A percentile compares a stretch with the other conserved stretches of the same genome.
Evolutionary conservation across 495 filamentous ascomycete species (phyloP).

Genomic region (Penicillium ucsense): DNA sequence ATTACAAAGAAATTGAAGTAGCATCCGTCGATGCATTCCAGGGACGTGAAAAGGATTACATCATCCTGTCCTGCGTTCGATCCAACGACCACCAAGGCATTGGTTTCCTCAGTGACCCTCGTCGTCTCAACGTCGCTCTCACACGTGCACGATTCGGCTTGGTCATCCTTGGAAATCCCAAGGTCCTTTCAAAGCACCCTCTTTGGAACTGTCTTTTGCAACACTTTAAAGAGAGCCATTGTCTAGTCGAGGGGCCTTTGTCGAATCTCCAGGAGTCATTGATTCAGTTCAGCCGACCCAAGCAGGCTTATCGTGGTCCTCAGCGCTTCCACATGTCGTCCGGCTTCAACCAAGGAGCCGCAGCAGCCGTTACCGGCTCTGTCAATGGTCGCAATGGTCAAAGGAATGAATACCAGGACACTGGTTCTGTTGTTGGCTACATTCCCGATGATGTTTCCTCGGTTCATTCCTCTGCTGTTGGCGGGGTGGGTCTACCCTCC

Average conservation of each 20-base stretch:
- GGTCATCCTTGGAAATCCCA: constrained; percentile 95
- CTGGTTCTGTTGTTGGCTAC: constrained; percentile 80
- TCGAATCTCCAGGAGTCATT: constrained; percentile 91
- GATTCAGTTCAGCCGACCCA: constrained; percentile 89
- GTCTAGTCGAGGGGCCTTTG: constrained; percentile 92
- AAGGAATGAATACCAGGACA: constrained; percentile 69
- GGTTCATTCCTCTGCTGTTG: constrained; percentile 84
- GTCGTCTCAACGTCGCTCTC: constrained; percentile 96
- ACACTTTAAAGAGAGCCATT: constrained; percentile 96
- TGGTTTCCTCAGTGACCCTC: constrained; percentile 95
- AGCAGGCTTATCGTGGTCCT: constrained; percentile 82
- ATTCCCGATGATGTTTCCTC: constrained; percentile 97
- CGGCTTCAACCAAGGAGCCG: constrained; percentile 49
- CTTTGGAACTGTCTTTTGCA: constrained; percentile 94
- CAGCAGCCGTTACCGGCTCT: constrained; percentile 41
- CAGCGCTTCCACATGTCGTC: constrained; percentile 74
- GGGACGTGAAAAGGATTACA: constrained; percentile 98
- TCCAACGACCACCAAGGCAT: constrained; percentile 99
- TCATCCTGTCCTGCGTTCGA: constrained; percentile 94
- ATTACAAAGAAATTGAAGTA: constrained; percentile 98
- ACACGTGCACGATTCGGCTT: constrained; percentile 94
- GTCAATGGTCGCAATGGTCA: constrained; percentile 41
- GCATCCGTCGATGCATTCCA: constrained; percentile 99
- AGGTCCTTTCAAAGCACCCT: constrained; percentile 95
- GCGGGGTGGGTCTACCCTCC: constrained; percentile 67